phyloP scores from a whole-genome alignment of 2,329 filamentous ascomycete genomes.

The Drechslerella stenobrocha region DNA sequence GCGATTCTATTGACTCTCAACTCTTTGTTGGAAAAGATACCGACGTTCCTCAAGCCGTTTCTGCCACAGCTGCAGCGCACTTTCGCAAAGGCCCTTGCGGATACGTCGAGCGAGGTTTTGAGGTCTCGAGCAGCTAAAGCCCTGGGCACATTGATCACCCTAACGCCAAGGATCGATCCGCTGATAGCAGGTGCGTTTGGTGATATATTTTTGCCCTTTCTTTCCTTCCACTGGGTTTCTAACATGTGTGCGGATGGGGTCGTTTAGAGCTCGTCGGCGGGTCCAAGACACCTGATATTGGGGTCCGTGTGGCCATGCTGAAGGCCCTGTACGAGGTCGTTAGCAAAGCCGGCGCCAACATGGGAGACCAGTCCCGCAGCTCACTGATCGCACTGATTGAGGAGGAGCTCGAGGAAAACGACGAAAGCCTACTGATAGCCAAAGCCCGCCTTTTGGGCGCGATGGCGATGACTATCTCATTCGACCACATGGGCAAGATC shows the following conservation, averaged over 20 bases:
- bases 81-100: constrained; percentile 92
- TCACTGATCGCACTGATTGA: constrained; percentile 90
- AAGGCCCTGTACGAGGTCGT: constrained; percentile 96
- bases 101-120: constrained; percentile 85
- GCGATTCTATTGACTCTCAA: constrained; percentile 93
- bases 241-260: too few relatives aligned
- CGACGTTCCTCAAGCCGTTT: constrained; percentile 92
- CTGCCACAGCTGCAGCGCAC: constrained; percentile 93
- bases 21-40: constrained; percentile 95
- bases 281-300: constrained; percentile 82
- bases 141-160: constrained; percentile 88
- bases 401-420: constrained; percentile 73
- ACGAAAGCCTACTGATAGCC: constrained; percentile 68
- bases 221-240: too few relatives aligned
- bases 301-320: constrained; percentile 93
- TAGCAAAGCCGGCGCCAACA: constrained; percentile 88
- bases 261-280: constrained; percentile 91
- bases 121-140: constrained; percentile 89
- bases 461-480: constrained; percentile 80
- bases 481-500: constrained; percentile 66
- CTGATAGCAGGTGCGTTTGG: constrained; percentile 67
- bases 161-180: constrained; percentile 92
- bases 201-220: too few relatives aligned
- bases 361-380: constrained; percentile 85
- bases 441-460: constrained; percentile 88